Evolutionary conservation across 2,329 filamentous ascomycete species (phyloP), one percentile per base, ranked within the genome.

Genomic region (Epichloe typhina): DNA sequence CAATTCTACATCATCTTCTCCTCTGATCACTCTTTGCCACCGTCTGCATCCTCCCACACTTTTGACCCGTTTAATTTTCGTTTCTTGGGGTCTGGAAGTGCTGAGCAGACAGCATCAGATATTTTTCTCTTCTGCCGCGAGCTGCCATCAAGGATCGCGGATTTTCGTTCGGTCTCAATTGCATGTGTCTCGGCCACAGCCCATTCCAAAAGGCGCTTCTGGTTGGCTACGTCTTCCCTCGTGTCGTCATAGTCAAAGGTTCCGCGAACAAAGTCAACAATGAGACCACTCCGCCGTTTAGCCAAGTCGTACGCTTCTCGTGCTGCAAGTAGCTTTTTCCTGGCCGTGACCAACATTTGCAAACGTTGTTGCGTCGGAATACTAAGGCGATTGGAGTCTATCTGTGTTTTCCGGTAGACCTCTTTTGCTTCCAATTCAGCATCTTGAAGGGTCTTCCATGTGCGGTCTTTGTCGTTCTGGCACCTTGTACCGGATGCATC

Each of bases 131-230:
- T 19, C 19, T 19, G 19, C 21, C 17, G 23, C 17, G 42, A 2
- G 15, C 23, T 40, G 9, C 37, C 15, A 17, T 45, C 13, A 11
- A 35, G 17, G 19, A 12, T 33, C 33, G 50, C 26, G 26, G 8
- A 11, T 31, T 31, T 31, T 9, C 26, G 26, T 31, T 31, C 26
- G 1, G 26, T 11, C 26, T 31, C 26, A 4, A 63, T 56, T 43
- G 59, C 45, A 40, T 52, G 54, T 38, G 60, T 39, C 54, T 65
- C 58, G 47, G 58, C 43, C 44, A 60, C 50, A 39, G 55, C 54
- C 62, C 62, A 63, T 57, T 53, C 53, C 46, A 59, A 33, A 48
- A 61, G 55, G 46, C 55, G 53, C 37, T 21, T 52, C 19, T 57
- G 58, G 44, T 52, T 50, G 41, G 48, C 40, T 52, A 52, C 53